Conservation (phyloP, 2,329 filamentous ascomycete genomes). For the Colletotrichum echinochloae region DNA sequence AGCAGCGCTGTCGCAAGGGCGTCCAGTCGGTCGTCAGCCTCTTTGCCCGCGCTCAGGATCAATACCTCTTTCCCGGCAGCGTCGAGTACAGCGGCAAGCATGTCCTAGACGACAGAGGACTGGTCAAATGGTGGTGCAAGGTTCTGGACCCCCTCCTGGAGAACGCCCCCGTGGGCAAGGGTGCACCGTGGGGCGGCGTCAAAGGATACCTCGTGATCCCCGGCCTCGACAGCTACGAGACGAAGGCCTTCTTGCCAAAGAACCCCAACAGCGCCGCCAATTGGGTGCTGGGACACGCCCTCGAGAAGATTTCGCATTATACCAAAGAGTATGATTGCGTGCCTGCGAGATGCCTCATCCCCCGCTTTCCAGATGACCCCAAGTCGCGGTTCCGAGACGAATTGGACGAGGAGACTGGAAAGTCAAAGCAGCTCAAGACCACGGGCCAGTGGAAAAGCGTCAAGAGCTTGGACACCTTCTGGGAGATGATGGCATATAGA, state of each 20-base stretch:
- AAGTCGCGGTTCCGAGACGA: slow-evolving; percentile 92
- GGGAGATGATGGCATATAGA: slow-evolving; percentile 97
- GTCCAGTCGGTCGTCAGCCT: slow-evolving; percentile 84
- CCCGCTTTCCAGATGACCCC: slow-evolving; percentile 93
- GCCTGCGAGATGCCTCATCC: slow-evolving; percentile 86
- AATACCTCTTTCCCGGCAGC: slow-evolving; percentile 95
- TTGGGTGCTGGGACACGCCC: slow-evolving; percentile 79
- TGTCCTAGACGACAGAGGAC: slow-evolving; percentile 87
- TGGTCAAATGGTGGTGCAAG: slow-evolving; percentile 97
- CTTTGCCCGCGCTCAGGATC: slow-evolving; percentile 90
- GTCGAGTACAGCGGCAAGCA: slow-evolving; percentile 88
- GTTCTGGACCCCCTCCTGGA: slow-evolving; percentile 82
- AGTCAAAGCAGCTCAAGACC: slow-evolving; percentile 64
- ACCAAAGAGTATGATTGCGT: slow-evolving; percentile 68
- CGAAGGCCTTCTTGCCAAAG: slow-evolving; percentile 80
- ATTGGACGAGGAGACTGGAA: slow-evolving; percentile 83
- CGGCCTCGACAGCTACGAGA: slow-evolving; percentile 85
- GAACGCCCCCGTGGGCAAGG: slow-evolving; percentile 52
- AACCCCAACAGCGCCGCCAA: slow-evolving; percentile 61
- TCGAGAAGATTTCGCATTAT: slow-evolving; percentile 74
- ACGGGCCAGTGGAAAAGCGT: slow-evolving; percentile 85
- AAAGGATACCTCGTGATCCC: slow-evolving; percentile 89
- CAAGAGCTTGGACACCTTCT: slow-evolving; percentile 88
- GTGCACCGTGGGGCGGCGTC: slow-evolving; percentile 57
- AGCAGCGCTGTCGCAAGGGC: slow-evolving; percentile 71